Evolutionary conservation across 305 asterid genomes (phyloP), one percentile per base, ranked within the genome.

Genomic region (Solanum hybrid): DNA sequence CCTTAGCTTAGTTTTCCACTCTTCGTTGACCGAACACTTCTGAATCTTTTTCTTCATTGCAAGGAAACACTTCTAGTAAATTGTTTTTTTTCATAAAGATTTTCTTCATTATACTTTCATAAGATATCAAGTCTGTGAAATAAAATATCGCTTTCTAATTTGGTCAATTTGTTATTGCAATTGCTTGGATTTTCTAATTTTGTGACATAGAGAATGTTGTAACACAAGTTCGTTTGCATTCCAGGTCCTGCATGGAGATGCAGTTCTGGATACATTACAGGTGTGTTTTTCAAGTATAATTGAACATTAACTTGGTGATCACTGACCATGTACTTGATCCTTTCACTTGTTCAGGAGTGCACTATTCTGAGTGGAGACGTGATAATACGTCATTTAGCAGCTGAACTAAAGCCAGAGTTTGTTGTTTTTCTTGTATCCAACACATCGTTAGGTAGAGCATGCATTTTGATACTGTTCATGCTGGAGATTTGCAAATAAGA

Each of bases 171-270:
- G 40, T 19, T 19, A 31, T 31, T 84, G 29, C 71, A 51, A 31
- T 84, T 56, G 31, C 22, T 31, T 84, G 2, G 12, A 31, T 56
- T 84, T 84, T 84, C 8, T 84, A 45, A 10, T 84, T 38, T 51
- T 19, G 29, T 84, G 42, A 11, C 42, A 0, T 45, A 56, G 87
- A 56, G 87, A 84, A 84, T 84, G 31, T 45, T 29, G 22, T 51
- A 56, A 84, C 89, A 66, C 29, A 9, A 82, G 45, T 87, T 91
- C 75, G 15, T 85, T 79, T 9, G 87, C 64, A 34, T 92, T 91
- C 69, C 94, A 97, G 99, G 98, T 97, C 86, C 92, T 96, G 92
- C 99, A 97, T 85, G 99, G 99, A 90, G 99, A 97, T 94, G 99
- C 99, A 22, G 98, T 97, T 5, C 94, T 97, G 89, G 99, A 97